A percentile compares a stretch with the other conserved stretches of the same genome.
phyloP scores from a whole-genome alignment of 176 grass and related monocot species.

The Carex parvula region DNA sequence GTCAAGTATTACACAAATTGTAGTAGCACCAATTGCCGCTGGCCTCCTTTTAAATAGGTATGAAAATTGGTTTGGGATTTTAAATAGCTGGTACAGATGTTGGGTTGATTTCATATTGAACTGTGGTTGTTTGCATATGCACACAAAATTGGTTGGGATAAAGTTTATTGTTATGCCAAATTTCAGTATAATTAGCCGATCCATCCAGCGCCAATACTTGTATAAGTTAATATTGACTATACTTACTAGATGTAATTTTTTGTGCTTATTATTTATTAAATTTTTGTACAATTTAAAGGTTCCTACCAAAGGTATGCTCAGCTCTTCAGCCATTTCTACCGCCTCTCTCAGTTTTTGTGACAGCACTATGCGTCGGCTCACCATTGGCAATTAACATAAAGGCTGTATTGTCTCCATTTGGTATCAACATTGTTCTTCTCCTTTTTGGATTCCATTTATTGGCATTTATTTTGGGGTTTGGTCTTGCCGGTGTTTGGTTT shows the following conservation, averaged over 20 bases:
- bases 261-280: neutral
- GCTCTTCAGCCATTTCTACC: conserved; percentile 95
- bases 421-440: conserved; percentile 67
- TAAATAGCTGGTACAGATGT: neutral
- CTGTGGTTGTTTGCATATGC: neutral
- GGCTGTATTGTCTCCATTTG: conserved; percentile 77
- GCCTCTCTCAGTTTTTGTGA: conserved; percentile 85
- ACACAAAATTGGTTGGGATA: neutral
- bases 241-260: neutral
- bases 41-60: conserved; percentile 94
- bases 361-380: conserved; percentile 88
- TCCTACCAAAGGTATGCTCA: conserved; percentile 64
- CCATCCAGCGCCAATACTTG: neutral
- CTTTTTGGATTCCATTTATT: conserved; percentile 73
- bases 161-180: neutral
- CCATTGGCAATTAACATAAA: conserved; percentile 95
- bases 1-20: conserved; percentile 92
- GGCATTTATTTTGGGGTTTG: conserved; percentile 76
- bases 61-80: neutral
- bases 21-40: conserved; percentile 87
- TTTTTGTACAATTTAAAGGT: conserved; percentile 40
- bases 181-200: neutral
- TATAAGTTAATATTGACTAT: neutral
- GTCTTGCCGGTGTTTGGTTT: conserved; percentile 68
- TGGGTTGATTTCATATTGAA: conserved; percentile 7